A percentile compares a stretch with the other conserved stretches of the same genome.
phyloP scores from a whole-genome alignment of 1,284 basidiomycete species.

The Pyrrhoderma lamaoense region DNA sequence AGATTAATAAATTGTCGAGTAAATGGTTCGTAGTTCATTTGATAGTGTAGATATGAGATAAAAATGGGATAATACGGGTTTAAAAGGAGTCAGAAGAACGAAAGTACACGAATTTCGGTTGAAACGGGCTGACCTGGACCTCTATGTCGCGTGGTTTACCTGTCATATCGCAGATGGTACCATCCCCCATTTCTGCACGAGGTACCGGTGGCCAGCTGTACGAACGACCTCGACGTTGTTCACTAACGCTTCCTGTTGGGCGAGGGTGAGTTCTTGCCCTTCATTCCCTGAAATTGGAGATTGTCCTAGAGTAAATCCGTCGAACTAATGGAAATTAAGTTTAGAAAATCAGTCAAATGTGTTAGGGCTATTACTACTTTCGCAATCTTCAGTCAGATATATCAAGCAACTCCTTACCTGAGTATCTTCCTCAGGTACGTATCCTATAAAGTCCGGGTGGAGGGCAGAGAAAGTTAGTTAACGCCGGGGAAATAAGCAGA shows the following conservation, averaged over 20 bases:
- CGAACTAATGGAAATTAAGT: constrained; percentile 46
- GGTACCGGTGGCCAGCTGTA: constrained; percentile 76
- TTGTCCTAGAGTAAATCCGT: constrained; percentile 72
- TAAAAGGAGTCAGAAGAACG: constrained; percentile 14
- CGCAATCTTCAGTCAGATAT: background rate
- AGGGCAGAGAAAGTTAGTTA: background rate
- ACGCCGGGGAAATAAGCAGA: background rate
- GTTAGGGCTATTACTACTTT: background rate
- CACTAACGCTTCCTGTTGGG: constrained; percentile 54
- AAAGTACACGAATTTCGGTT: background rate
- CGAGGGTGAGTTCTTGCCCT: constrained; percentile 53
- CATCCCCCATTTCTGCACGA: constrained; percentile 87
- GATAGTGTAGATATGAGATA: too few relatives aligned
- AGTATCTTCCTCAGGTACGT: constrained; percentile 74
- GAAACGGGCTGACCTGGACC: constrained; percentile 62
- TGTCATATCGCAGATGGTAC: constrained; percentile 88
- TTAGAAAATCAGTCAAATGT: background rate
- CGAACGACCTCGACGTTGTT: constrained; percentile 69
- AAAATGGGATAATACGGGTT: background rate
- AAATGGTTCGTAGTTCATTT: too few relatives aligned
- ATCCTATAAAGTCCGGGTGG: constrained; percentile 35
- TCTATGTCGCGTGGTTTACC: constrained; percentile 80
- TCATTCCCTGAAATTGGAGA: constrained; percentile 46
- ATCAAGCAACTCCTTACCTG: constrained; percentile 36
- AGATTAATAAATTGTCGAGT: constrained; percentile 16